These are phyloP conservation scores for Eleusine coracana DNA, from an alignment of 176 grass and related monocot genomes.

Conservation along the genomic window DNA sequence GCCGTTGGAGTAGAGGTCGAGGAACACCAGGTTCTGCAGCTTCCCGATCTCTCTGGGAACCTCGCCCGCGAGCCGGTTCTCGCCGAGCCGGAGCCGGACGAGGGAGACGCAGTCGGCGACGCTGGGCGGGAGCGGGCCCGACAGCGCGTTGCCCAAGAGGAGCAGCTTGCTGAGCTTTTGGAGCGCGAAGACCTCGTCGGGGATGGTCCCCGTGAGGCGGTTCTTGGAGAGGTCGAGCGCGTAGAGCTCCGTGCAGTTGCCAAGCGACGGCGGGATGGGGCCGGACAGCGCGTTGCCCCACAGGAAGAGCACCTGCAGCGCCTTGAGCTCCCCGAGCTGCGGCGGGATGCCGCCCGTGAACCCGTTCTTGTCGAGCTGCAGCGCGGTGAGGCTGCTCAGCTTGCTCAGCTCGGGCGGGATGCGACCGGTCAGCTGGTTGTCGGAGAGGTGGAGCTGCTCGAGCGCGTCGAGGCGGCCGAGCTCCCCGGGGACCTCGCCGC, in stretches of 20 bases:
- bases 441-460: constrained; percentile 83
- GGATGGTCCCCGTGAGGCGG: constrained; percentile 60
- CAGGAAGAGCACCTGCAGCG: constrained; percentile 75
- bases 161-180: constrained; percentile 95
- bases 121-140: constrained; percentile 55
- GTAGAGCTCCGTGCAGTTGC: constrained; percentile 79
- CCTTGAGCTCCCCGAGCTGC: constrained; percentile 63
- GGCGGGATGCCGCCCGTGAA: constrained; percentile 60
- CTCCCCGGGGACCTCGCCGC: constrained; percentile 60
- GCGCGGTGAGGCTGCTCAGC: constrained; percentile 74
- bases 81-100: constrained; percentile 79
- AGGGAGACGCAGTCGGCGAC: constrained; percentile 75
- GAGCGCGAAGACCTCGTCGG: constrained; percentile 76
- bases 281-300: constrained; percentile 82
- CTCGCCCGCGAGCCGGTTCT: constrained; percentile 80
- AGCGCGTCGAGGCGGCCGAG: constrained; percentile 63
- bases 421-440: constrained; percentile 71
- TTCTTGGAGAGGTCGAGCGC: constrained; percentile 88
- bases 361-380: constrained; percentile 82
- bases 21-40: constrained; percentile 87
- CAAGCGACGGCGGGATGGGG: constrained; percentile 54
- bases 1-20: constrained; percentile 82
- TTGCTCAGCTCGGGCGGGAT: constrained; percentile 69
- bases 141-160: constrained; percentile 76
- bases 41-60: constrained; percentile 77